phyloP scores from a whole-genome alignment of 495 filamentous ascomycete genomes.

The Xylaria intraflava region DNA sequence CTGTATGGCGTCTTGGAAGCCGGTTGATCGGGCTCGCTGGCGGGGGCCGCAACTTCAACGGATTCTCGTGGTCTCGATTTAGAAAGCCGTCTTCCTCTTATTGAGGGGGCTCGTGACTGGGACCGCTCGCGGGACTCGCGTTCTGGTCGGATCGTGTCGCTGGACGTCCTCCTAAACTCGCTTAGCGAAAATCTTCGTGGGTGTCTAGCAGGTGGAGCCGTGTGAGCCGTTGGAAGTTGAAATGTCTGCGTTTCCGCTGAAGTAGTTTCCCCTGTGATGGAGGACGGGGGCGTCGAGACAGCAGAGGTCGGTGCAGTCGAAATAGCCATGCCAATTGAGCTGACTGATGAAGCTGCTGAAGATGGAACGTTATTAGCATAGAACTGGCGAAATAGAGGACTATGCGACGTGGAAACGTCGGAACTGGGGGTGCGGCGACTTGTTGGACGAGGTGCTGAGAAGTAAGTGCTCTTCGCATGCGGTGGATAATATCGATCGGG shows the following conservation, averaged over 20 bases:
- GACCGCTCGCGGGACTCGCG: neutral
- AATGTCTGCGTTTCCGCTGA: neutral
- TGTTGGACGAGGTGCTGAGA: slow-evolving; percentile 20
- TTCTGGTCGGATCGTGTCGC: neutral
- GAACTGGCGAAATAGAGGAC: neutral
- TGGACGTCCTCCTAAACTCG: slow-evolving; percentile 1
- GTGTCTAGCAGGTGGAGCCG: neutral
- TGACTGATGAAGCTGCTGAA: slow-evolving; percentile 15
- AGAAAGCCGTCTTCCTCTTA: slow-evolving; percentile 19
- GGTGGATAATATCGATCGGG: slow-evolving; percentile 22
- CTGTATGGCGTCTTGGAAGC: neutral
- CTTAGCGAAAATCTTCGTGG: slow-evolving; percentile 2
- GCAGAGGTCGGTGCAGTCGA: slow-evolving; percentile 12
- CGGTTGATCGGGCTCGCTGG: neutral
- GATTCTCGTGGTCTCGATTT: slow-evolving; percentile 14
- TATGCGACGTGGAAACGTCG: slow-evolving; percentile 6
- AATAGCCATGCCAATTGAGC: slow-evolving; percentile 24
- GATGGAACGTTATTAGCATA: slow-evolving; percentile 10
- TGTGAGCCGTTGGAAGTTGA: neutral
- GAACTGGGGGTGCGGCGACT: slow-evolving; percentile 7
- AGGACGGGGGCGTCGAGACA: neutral
- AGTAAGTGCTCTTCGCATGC: slow-evolving; percentile 21
- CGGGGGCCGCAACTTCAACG: no score
- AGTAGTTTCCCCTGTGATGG: neutral
- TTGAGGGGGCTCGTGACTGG: slow-evolving; percentile 1